A percentile compares a stretch with the other conserved stretches of the same genome.
Evolutionary conservation across 257 asterid species (phyloP).

Genomic region (Eucommia ulmoides): DNA sequence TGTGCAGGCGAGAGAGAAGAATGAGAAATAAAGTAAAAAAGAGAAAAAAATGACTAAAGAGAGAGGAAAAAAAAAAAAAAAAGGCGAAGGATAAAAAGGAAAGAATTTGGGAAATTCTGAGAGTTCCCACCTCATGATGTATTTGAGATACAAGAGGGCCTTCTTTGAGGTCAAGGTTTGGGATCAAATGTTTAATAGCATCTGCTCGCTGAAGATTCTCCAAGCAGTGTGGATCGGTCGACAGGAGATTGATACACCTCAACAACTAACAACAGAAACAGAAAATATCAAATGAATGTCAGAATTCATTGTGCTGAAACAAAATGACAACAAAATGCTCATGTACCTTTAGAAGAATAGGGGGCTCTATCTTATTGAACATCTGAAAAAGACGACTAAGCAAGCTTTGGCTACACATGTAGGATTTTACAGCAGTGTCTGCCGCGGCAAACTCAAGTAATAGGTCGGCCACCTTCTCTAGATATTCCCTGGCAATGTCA

Average conservation of each 20-base stretch:
- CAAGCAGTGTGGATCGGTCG: constrained; percentile 93
- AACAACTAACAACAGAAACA: constrained; percentile 37
- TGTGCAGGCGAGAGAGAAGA: too few relatives aligned
- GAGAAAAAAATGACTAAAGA: too few relatives aligned
- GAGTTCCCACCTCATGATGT: constrained; percentile 98
- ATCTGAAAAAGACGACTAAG: constrained; percentile 96
- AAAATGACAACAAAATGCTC: constrained; percentile 3
- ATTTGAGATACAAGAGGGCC: constrained; percentile 84
- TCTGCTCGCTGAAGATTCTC: constrained; percentile 97
- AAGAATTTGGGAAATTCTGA: too few relatives aligned
- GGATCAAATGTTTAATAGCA: constrained; percentile 90
- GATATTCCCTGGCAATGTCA: constrained; percentile 89
- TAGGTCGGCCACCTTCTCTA: constrained; percentile 96
- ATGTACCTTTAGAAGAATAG: constrained; percentile 84
- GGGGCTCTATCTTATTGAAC: constrained; percentile 95
- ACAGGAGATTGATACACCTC: constrained; percentile 87
- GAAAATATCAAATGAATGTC: constrained; percentile 4
- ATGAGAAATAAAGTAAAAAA: too few relatives aligned
- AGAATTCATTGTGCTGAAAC: background rate
- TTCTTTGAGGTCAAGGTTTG: constrained; percentile 93
- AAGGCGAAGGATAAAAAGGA: too few relatives aligned
- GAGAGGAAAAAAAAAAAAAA: too few relatives aligned
- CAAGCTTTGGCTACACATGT: constrained; percentile 96
- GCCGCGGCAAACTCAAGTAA: constrained; percentile 92
- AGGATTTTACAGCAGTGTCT: constrained; percentile 82